Conservation (phyloP, 768 basidiomycete genomes). For the Sporobolomyces pararoseus region DNA sequence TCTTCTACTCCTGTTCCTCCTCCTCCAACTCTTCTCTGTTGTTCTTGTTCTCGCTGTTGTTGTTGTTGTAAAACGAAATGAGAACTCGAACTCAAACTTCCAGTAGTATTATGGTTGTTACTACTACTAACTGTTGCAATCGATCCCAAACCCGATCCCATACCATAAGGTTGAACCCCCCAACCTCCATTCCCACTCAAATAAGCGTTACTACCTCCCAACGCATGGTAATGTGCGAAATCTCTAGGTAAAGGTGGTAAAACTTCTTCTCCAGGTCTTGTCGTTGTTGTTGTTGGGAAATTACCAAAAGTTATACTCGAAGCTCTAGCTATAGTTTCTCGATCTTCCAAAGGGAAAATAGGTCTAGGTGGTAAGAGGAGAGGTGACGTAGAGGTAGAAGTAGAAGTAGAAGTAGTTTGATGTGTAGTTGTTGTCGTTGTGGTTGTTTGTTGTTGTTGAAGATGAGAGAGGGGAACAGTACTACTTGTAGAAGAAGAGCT, state of each 20-base stretch:
- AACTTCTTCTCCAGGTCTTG: no score
- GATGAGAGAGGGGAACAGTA: no score
- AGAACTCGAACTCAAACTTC: no score
- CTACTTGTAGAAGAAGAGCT: no score
- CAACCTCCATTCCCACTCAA: conserved; percentile 28
- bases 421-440: not conserved
- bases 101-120: no score
- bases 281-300: no score
- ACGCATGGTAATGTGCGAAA: conserved; percentile 37
- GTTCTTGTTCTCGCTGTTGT: no score
- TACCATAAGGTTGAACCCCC: conserved; percentile 26
- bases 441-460: no score
- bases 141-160: not conserved
- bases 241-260: conserved; percentile 5
- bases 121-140: no score
- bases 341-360: conserved; percentile 39
- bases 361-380: conserved; percentile 7
- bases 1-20: not conserved
- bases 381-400: not conserved
- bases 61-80: no score
- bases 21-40: not conserved
- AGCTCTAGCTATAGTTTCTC: conserved; percentile 26
- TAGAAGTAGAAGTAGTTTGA: not conserved
- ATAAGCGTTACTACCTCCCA: conserved; percentile 34
- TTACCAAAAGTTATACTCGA: conserved; percentile 36